These are phyloP conservation scores for Aspergillus sp. DNA, from an alignment of 2,329 filamentous ascomycete species.

Conservation along the genomic window DNA sequence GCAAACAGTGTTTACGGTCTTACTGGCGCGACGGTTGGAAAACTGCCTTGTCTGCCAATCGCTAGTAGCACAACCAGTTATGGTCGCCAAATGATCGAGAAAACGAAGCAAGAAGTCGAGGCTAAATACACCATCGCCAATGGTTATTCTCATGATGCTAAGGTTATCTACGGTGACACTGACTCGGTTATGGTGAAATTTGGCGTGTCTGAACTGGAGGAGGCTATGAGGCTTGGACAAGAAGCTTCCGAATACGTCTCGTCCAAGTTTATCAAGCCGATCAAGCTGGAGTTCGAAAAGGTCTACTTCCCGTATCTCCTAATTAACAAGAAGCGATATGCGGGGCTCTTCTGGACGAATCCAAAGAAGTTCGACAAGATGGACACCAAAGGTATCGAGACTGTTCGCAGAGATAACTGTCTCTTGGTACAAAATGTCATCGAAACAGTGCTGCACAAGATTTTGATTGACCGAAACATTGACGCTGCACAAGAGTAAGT, in stretches of 20 bases:
- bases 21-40: constrained; percentile 91
- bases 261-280: constrained; percentile 86
- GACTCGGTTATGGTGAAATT: constrained; percentile 99
- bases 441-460: constrained; percentile 90
- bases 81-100: constrained; percentile 97
- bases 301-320: constrained; percentile 96
- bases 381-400: constrained; percentile 99
- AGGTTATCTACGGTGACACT: constrained; percentile 97
- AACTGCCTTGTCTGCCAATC: constrained; percentile 88
- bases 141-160: constrained; percentile 85
- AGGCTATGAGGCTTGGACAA: constrained; percentile 91
- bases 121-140: constrained; percentile 83
- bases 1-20: constrained; percentile 97
- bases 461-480: constrained; percentile 86
- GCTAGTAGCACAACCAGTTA: constrained; percentile 96
- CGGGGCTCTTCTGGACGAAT: constrained; percentile 94
- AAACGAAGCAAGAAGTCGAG: constrained; percentile 93
- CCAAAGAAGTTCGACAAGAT: constrained; percentile 96
- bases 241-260: constrained; percentile 86
- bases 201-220: constrained; percentile 73
- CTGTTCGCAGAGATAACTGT: constrained; percentile 93
- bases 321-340: constrained; percentile 99
- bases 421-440: constrained; percentile 93
- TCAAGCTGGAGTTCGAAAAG: constrained; percentile 99
- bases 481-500: constrained; percentile 86